A percentile compares a stretch with the other conserved stretches of the same genome.
phyloP scores from a whole-genome alignment of 345 rosid species.

The Salix koriyanagi region DNA sequence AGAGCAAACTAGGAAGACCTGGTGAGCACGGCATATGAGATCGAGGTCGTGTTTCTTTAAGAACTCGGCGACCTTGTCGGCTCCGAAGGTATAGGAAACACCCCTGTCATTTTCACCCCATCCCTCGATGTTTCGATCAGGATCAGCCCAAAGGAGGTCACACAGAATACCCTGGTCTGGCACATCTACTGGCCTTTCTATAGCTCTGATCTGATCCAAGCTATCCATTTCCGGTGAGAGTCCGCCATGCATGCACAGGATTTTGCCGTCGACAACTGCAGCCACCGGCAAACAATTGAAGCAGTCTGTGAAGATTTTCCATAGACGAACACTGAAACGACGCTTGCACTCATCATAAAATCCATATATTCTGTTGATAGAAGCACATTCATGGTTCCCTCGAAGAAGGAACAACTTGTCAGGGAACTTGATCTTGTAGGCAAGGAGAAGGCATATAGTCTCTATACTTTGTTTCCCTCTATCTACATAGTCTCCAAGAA shows the following conservation, averaged over 20 bases:
- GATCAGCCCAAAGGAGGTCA: slow-evolving; percentile 24
- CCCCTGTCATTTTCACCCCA: slow-evolving; percentile 28
- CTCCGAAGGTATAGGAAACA: slow-evolving; percentile 23
- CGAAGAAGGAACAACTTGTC: slow-evolving; percentile 23
- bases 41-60: slow-evolving; percentile 23
- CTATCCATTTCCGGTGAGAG: slow-evolving; percentile 20
- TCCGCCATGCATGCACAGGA: slow-evolving; percentile 24
- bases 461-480: slow-evolving; percentile 24
- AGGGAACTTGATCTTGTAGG: slow-evolving; percentile 24
- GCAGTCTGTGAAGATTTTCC: slow-evolving; percentile 21
- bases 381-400: slow-evolving; percentile 27
- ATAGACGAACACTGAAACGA: slow-evolving; percentile 18
- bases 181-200: slow-evolving; percentile 21
- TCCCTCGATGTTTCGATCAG: slow-evolving; percentile 12
- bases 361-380: slow-evolving; percentile 24
- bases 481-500: slow-evolving; percentile 25
- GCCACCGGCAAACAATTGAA: slow-evolving; percentile 23
- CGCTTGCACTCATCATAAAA: slow-evolving; percentile 27
- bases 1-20: not conserved
- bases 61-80: slow-evolving; percentile 12
- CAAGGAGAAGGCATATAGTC: slow-evolving; percentile 22
- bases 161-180: slow-evolving; percentile 23
- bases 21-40: slow-evolving; percentile 24
- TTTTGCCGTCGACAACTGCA: slow-evolving; percentile 20
- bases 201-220: slow-evolving; percentile 16